Evolutionary conservation across 257 asterid genomes (phyloP), one percentile per base, ranked within the genome.

Genomic region (Lavandula angustifolia): DNA sequence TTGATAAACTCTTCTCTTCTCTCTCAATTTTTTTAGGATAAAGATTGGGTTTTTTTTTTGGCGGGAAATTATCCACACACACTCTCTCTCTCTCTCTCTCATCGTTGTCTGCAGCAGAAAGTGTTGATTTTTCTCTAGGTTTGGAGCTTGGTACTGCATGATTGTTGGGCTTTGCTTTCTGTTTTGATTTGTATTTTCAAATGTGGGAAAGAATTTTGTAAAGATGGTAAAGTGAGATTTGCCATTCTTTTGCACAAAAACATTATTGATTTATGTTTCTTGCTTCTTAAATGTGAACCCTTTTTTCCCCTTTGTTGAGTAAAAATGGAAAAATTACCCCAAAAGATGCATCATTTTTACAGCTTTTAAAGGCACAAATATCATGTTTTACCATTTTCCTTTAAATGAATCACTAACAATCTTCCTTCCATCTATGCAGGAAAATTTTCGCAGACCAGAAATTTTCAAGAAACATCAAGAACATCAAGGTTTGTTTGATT

Each of bases 61-160:
- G 85, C 74, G 76, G 80, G 82, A 74, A 64, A 22, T 38, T 27
- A n/a, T n/a, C n/a, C n/a, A n/a, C n/a, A 4, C 5, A 31, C 10
- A 3, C 1, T 17, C 3, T 13, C 9, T 37, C 42, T 37, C 42
- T 37, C 9, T 37, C 42, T 11, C 55, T 27, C 12, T 41, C 11
- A 27, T 38, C 63, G 34, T 3, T 7, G 27, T n/a, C n/a, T n/a
- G n/a, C n/a, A n/a, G n/a, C n/a, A n/a, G n/a, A n/a, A n/a, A n/a
- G n/a, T n/a, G n/a, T n/a, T n/a, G n/a, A n/a, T n/a, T n/a, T n/a
- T n/a, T n/a, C n/a, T n/a, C n/a, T n/a, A n/a, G n/a, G n/a, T n/a
- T n/a, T n/a, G n/a, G n/a, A n/a, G n/a, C n/a, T n/a, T n/a, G n/a
- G n/a, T n/a, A n/a, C n/a, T n/a, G n/a, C n/a, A n/a, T n/a, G n/a